Base-by-base conservation (phyloP, 2,329 filamentous ascomycete species). In the Xylariaceae sp. region DNA sequence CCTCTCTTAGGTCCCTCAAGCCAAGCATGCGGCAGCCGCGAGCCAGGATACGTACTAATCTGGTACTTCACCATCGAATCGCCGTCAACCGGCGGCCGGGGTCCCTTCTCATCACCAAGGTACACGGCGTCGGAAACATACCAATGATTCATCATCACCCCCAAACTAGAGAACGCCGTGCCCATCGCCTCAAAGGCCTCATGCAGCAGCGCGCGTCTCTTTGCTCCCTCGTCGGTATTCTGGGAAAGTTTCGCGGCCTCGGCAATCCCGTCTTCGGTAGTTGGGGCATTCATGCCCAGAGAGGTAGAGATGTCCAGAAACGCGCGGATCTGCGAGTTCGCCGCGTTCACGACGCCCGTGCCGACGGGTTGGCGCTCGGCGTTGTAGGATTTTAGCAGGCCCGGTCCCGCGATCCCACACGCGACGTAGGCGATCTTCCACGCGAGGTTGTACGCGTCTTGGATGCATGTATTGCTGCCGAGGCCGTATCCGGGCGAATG, bases 401-500 rank as follows among this genome's bases (percentile, higher is more conserved):
- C 44, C 12, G 48, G 45, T n/a, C 41, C 44, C 14, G 48, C 48
- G 14, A 48, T 17, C 6, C 48, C 45, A 21, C 45, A 42, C 32
- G 8, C 23, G 20, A 50, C 39, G 36, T 48, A 50, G 19, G 41
- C 48, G 11, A 50, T 50, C 29, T 48, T 50, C 48, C 48, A 50
- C n/a, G 48, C 48, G 17, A 50, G 36, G 29, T 50, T 50, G 27
- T 50, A 50, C 17, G 48, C 48, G 29, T 50, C 48, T 37, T 50
- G 48, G 25, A 50, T 50, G 21, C 48, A 50, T 17, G 48, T 50
- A 27, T 50, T 50, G 2, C 38, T 40, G 2, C 42, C 48, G 2
- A 48, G 33, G 12, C 48, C 48, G 12, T 50, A 45, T 29, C 48
- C 48, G 17, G 48, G 48, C 3, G 48, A 45, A 25, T 50, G 48